These are phyloP conservation scores for Corynespora cassiicola DNA, from an alignment of 2,329 filamentous ascomycete genomes.

Conservation along the genomic window DNA sequence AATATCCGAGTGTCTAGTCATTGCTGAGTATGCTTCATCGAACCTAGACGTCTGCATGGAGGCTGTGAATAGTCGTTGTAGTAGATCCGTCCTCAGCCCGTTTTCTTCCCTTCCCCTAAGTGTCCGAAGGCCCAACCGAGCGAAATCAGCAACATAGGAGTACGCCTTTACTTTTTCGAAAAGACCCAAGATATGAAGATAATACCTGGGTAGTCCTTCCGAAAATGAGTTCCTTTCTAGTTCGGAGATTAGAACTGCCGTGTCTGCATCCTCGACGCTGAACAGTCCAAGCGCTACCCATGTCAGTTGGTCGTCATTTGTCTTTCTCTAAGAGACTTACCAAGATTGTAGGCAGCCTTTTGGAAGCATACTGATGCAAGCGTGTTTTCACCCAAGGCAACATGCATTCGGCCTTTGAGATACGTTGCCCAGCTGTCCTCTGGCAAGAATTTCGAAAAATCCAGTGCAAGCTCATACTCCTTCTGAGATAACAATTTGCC, in stretches of 20 bases:
- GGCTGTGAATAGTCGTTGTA: slow-evolving; percentile 83
- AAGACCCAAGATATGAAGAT: slow-evolving; percentile 81
- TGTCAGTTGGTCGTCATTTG: slow-evolving; percentile 22
- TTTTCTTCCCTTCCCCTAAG: slow-evolving; percentile 33
- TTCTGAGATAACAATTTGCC: slow-evolving; percentile 51
- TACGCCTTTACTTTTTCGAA: slow-evolving; percentile 81
- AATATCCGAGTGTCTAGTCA: slow-evolving; percentile 74
- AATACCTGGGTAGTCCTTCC: slow-evolving; percentile 81
- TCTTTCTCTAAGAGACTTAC: slow-evolving; percentile 60
- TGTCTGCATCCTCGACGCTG: slow-evolving; percentile 48
- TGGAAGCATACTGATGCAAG: slow-evolving; percentile 78
- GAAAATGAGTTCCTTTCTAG: slow-evolving; percentile 73
- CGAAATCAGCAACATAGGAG: slow-evolving; percentile 84
- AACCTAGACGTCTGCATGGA: slow-evolving; percentile 81
- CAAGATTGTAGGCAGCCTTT: slow-evolving; percentile 81
- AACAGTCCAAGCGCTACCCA: slow-evolving; percentile 40
- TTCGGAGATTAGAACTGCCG: slow-evolving; percentile 70
- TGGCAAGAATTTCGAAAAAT: slow-evolving; percentile 71
- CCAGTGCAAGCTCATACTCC: slow-evolving; percentile 59
- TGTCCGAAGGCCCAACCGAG: slow-evolving; percentile 67
- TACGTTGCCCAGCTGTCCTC: slow-evolving; percentile 71
- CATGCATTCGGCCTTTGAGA: slow-evolving; percentile 79
- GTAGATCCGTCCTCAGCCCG: slow-evolving; percentile 58
- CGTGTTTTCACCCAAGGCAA: slow-evolving; percentile 76
- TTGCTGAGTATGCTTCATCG: slow-evolving; percentile 79